Evolutionary conservation across 2,329 filamentous ascomycete species (phyloP).

Genomic region (Magnaporthiopsis rhizophila): DNA sequence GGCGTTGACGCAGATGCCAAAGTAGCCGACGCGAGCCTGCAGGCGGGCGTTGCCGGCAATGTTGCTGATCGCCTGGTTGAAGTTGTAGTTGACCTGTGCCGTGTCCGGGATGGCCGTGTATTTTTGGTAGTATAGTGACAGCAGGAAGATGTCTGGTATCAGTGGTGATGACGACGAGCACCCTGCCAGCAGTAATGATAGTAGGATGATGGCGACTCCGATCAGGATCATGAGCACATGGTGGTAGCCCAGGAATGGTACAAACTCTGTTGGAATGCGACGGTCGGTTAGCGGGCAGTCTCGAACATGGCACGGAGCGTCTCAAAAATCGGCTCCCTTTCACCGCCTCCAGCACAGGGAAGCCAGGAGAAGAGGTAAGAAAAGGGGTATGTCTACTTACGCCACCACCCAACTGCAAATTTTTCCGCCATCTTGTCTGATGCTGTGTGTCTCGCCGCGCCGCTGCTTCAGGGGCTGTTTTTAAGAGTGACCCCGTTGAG

Average conservation of each 20-base stretch:
- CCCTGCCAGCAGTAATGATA: conserved; percentile 87
- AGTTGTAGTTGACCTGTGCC: conserved; percentile 83
- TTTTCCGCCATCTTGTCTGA: conserved; percentile 8
- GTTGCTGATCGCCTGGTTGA: conserved; percentile 77
- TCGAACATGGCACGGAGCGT: background rate
- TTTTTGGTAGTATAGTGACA: conserved; percentile 91
- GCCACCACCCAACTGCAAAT: conserved; percentile 36
- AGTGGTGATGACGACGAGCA: conserved; percentile 94
- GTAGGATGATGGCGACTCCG: conserved; percentile 82
- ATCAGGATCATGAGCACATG: conserved; percentile 98
- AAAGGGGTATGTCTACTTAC: conserved; percentile 24
- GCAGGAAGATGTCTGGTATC: conserved; percentile 93
- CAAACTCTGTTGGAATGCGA: conserved; percentile 38
- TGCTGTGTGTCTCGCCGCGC: conserved; percentile 1
- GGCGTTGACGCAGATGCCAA: conserved; percentile 92
- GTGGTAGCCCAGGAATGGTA: conserved; percentile 65
- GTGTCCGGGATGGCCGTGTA: conserved; percentile 78
- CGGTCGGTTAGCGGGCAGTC: background rate
- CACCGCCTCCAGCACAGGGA: background rate
- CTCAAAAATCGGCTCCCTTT: background rate
- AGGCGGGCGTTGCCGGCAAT: conserved; percentile 79
- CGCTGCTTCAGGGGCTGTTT: conserved; percentile 5
- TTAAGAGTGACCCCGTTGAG: conserved; percentile 6
- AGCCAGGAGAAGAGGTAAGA: background rate
- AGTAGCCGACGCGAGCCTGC: conserved; percentile 92